A percentile compares a stretch with the other conserved stretches of the same genome.
These are phyloP conservation scores for Colletotrichum agaves DNA, from an alignment of 2,329 filamentous ascomycete genomes.

Conservation along the genomic window DNA sequence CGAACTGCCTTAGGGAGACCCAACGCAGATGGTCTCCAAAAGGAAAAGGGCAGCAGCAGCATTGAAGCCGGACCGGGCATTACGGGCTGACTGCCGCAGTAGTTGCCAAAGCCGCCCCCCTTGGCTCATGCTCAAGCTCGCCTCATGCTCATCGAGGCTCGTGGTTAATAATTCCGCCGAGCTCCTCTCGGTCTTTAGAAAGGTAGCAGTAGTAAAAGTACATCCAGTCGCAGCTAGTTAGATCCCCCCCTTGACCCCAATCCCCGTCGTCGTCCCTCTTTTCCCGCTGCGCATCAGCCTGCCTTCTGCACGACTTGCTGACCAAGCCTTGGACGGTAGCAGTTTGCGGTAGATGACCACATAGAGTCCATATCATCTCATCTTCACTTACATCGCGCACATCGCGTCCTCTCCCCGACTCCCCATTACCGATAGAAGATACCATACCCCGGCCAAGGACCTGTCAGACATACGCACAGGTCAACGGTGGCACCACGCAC, in stretches of 20 bases:
- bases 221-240: background rate
- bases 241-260: background rate
- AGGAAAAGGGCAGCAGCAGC: background rate
- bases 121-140: no score
- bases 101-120: background rate
- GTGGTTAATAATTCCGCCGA: background rate
- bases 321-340: background rate
- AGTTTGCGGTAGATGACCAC: background rate
- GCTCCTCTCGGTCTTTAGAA: background rate
- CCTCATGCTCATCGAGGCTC: constrained; percentile 2
- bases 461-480: constrained; percentile 32
- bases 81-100: background rate
- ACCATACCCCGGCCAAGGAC: background rate
- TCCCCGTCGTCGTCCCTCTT: no score
- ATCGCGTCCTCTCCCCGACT: background rate
- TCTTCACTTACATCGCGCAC: background rate
- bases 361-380: constrained; percentile 4
- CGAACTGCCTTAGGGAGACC: constrained; percentile 2
- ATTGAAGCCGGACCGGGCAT: background rate
- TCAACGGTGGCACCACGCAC: constrained; percentile 18
- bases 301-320: background rate
- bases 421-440: background rate
- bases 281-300: background rate
- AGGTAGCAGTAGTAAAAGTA: background rate
- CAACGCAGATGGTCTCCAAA: background rate